Base-by-base conservation (phyloP, 106 monocot species). In the Triglochin maritima region DNA sequence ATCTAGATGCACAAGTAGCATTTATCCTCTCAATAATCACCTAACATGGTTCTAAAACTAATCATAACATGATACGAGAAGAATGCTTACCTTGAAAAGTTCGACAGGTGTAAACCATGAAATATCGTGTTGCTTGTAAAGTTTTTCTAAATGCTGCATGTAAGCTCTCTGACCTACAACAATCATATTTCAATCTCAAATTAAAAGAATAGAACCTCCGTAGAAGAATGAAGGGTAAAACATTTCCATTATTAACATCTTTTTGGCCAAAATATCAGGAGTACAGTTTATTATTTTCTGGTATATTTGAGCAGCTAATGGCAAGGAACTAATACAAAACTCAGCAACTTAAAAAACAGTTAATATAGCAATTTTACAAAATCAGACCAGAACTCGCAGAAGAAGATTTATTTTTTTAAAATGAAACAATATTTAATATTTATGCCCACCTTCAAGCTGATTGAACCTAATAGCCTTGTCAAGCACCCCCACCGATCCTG, bases 51-150 rank as follows among this genome's bases (percentile, higher is more conserved):
- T 29, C 1, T 29, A 9, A 49, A 63, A 63, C 41, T 14, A 74
- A 42, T 29, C 29, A 29, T 0, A 29, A 29, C 29, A 29, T 29
- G 29, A 29, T 29, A 10, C 13, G 49, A 62, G 16, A 62, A 41
- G 7, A n/a, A 3, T 17, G 55, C 56, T 60, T 76, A 98, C 96
- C 96, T 98, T 98, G 48, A 98, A 98, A 58, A 98, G 96, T 57
- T 98, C 91, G 49, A 98, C 96, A 11, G 96, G 96, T 47, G 96
- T 98, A 70, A 98, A 98, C 96, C 96, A 98, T 67, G 88, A 77
- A 72, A 98, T 88, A 56, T 91, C 96, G 75, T 91, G 87, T 56
- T 86, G 86, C 78, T 91, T 91, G 83, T 98, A 98, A 42, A 98
- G 76, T 57, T 73, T 86, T 74, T 91, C 78, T 60, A 98, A 67